Base-by-base conservation (phyloP, 805 yeast genomes). In the Lipomyces sp. region DNA sequence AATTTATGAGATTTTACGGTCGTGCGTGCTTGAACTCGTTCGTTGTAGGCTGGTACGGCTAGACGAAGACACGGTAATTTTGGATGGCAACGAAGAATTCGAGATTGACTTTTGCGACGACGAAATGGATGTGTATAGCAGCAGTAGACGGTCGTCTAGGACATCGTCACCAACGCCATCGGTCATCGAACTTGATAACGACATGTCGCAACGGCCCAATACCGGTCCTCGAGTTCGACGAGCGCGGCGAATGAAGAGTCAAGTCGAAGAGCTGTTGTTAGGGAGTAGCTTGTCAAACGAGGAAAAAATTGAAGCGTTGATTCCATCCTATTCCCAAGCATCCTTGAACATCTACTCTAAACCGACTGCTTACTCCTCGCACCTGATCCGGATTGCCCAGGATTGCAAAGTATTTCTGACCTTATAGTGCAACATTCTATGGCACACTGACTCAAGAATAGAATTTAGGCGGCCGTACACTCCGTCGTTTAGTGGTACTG, bases 1-100 rank as follows among this genome's bases (percentile, higher is more conserved):
- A 0, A 75, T 77, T 3, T 70, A 66, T 33, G 67, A 71, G 45
- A 80, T 81, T 15, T 59, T 82, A 18, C 60, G 69, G 2, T 69
- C 76, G 0, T 73, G 77, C 11, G 69, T 80, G 10, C 69, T 71
- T 30, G 75, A 74, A 29, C 71, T 79, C 10, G 42, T 55, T 7
- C 58, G 68, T 7, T 53, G 66, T 53, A 60, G 62, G 4, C 54
- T 66, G 53, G 62, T 66, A 13, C 45, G 55, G 7, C 32, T 51
- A 11, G 34, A 51, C 18, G 24, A n/a, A 15, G 48, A 42, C n/a
- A 11, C 7, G 6, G 15, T n/a, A 15, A 15, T 24, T 42, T 42
- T 42, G 48, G 61, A 37, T 24, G 54, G 37, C 59, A 30, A 18
- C 13, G 4, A 13, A 7, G 24, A 32, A 57, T 37, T 6, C 48